Evolutionary conservation across 1,139 yeast species (phyloP), one percentile per base, ranked within the genome.

Genomic region (Protomyces lactucae-debilis): DNA sequence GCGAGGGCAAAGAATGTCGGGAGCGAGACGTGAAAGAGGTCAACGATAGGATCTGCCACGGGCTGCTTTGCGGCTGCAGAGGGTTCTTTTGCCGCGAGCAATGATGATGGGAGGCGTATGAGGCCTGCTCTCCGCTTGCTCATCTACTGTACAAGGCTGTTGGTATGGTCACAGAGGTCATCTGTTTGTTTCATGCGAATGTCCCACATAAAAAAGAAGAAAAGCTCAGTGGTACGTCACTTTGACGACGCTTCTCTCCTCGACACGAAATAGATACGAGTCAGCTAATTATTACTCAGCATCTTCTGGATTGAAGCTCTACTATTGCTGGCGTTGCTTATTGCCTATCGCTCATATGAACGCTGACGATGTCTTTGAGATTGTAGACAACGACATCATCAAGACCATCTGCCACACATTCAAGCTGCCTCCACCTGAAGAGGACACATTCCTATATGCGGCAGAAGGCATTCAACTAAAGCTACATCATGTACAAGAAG

Each of bases 381-480:
- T 59, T 28, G 28, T 59, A 8, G 37, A 52, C 8, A 23, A 39
- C 43, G 53, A 55, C 3, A 40, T 59, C 32, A 23, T 48, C 14
- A 36, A 23, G 10, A 52, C 63, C 3, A 28, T 59, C 43, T 25
- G 23, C 32, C 16, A 40, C 16, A 37, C 52, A 9, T 59, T 59
- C 53, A 28, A 35, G 23, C 52, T 59, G 3, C 53, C 53, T 4
- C 43, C 48, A 18, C 57, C 57, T 3, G 21, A n/a, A 12, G 18
- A 45, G 10, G 63, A 59, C 57, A 59, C 53, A 5, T 59, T 51
- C 35, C 28, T 35, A 10, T 59, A 59, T 32, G 52, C 56, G 8
- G 43, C 43, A 10, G 63, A 59, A 18, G 53, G 57, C 28, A 40
- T 48, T 18, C 35, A 55, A 9, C 45, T 59, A 28, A 25, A 21